Base-by-base conservation (phyloP, 75 land plant genomes). In the Pinus taeda region DNA sequence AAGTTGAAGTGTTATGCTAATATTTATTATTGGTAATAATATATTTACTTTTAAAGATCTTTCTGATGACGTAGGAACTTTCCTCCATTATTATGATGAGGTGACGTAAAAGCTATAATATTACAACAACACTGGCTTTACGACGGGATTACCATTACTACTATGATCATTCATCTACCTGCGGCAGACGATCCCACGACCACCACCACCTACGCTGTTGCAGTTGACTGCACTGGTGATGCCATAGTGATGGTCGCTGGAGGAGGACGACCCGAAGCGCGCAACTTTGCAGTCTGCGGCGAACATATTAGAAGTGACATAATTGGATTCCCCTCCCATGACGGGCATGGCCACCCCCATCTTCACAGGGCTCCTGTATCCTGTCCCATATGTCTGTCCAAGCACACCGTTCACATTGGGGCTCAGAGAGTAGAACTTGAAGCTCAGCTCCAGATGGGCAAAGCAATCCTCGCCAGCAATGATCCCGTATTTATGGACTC, bases 361-460 rank as follows among this genome's bases (percentile, higher is more conserved):
- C 81, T 79, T 76, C 18, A 79, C 77, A 53, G 61, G 65, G 69
- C 78, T 83, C 26, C 71, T 58, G 78, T 78, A 83, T 20, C 58
- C 82, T 14, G 67, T 55, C 20, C 57, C 45, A 13, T 83, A 83
- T 8, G 85, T 83, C 82, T 83, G 85, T 5, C 85, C 85, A 9
- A 83, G 78, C 42, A 83, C 81, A 3, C 85, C 85, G 21, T 39
- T 33, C 15, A 83, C 85, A 59, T 57, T 8, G 60, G 37, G 29
- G 53, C 74, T 73, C n/a, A 83, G 74, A 15, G 75, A 60, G 59
- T 17, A 53, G 74, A 83, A 83, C 74, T 60, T 79, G 85, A 83
- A 83, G 49, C 59, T 66, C 24, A 83, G 15, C 11, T 83, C 83
- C 57, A 76, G 66, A 33, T 80, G 82, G 4, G 82, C 83, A 56